Base-by-base conservation (phyloP, 495 filamentous ascomycete species). In the Podospora sp. region DNA sequence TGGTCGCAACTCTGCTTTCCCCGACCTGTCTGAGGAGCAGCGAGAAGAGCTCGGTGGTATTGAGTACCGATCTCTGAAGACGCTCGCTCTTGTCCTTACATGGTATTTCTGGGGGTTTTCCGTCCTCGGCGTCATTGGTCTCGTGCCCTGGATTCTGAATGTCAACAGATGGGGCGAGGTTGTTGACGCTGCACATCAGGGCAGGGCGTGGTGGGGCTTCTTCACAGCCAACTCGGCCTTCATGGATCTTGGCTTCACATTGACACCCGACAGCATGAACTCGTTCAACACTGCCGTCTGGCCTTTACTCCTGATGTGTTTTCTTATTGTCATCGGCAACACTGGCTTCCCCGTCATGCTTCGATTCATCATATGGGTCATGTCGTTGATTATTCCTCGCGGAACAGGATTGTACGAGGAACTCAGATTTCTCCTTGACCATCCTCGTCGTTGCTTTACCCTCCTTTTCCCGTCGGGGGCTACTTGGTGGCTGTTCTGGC, bases 311-410 rank as follows among this genome's bases (percentile, higher is more conserved):
- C 69, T 96, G 29, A 83, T 93, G 71, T 84, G 84, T 2, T 94
- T 94, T 66, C 82, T 97, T 29, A 94, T 97, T 72, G 85, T 97
- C 60, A 90, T 95, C 65, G 94, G 94, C 46, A 98, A 98, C 68
- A 98, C 94, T 0, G 94, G 90, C 1, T 98, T 97, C 67, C 94
- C 94, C 1, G 91, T 94, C 74, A 92, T 96, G 89, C 85, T 98
- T 35, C 90, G 94, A 21, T 87, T 96, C 70, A 85, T 91, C 67
- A 97, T 98, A 55, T 98, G 94, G 92, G 62, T 89, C 2, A 66
- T 80, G 18, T 90, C 89, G 0, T 85, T 85, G 52, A 55, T 88
- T 25, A 81, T 84, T 4, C 87, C 87, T 12, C 73, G 75, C 12
- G 85, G 86, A 7, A 89, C 85, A 33, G 85, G 87, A 6, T 76